phyloP scores from a whole-genome alignment of 495 filamentous ascomycete species.

The Pseudomonodictys pantanalensis region DNA sequence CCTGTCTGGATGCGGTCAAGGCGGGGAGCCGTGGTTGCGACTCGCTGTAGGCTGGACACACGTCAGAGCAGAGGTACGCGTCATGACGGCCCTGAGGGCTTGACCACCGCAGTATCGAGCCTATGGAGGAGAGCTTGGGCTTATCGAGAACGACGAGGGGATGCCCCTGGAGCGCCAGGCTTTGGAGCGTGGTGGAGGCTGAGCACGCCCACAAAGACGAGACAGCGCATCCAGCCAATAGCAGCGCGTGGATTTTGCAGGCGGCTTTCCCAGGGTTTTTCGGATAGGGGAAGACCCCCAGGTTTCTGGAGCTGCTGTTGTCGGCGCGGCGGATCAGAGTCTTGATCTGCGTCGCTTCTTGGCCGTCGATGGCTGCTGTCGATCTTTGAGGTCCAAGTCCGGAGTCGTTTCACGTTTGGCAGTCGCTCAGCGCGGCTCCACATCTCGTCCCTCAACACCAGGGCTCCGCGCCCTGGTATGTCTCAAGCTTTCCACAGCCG shows the following conservation, averaged over 20 bases:
- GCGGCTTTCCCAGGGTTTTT: background rate
- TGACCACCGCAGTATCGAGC: constrained; percentile 4
- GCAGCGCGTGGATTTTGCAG: background rate
- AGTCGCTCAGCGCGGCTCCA: no score
- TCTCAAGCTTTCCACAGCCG: no score
- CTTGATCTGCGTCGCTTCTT: background rate
- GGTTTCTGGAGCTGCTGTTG: background rate
- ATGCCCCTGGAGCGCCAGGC: constrained; percentile 4
- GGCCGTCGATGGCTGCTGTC: background rate
- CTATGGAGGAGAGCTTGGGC: constrained; percentile 8
- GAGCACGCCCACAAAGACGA: constrained; percentile 11
- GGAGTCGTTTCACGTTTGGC: background rate
- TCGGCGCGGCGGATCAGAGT: background rate
- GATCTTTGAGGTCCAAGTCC: no score
- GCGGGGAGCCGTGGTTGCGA: constrained; percentile 26
- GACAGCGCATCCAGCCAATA: background rate
- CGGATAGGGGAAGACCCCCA: background rate
- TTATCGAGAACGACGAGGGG: constrained; percentile 15
- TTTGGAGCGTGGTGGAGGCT: constrained; percentile 20
- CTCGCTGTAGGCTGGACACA: background rate
- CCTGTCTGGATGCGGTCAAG: constrained; percentile 3
- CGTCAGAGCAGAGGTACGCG: constrained; percentile 13
- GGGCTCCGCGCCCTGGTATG: no score
- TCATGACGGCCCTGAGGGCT: constrained; percentile 18
- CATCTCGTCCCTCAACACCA: no score